phyloP scores from a whole-genome alignment of 768 basidiomycete species.

The Podaxis carcinomalis region DNA sequence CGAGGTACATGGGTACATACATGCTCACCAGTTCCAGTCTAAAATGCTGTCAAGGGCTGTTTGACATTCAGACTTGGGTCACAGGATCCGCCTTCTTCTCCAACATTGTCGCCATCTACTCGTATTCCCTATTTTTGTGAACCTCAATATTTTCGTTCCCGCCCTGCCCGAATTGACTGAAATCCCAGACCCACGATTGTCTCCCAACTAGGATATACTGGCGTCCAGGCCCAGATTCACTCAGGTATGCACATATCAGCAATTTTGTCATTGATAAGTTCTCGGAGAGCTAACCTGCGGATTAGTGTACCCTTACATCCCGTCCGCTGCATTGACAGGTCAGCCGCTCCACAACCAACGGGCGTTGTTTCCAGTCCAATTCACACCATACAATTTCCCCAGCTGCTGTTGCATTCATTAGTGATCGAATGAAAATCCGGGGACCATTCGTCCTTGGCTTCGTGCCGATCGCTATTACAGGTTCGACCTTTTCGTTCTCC shows the following conservation, averaged over 20 bases:
- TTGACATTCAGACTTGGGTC: constrained; percentile 9
- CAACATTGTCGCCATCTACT: constrained; percentile 16
- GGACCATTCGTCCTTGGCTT: constrained; percentile 24
- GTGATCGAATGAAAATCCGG: constrained; percentile 22
- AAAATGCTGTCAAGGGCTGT: neutral
- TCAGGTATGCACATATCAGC: neutral
- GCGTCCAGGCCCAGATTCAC: constrained; percentile 22
- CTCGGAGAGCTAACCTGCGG: neutral
- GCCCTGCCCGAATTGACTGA: neutral
- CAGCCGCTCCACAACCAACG: too few relatives aligned
- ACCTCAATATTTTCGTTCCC: neutral
- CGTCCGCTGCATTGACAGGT: constrained; percentile 22
- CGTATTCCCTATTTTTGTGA: constrained; percentile 24
- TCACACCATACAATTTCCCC: neutral
- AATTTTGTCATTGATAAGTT: too few relatives aligned
- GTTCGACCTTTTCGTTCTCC: neutral
- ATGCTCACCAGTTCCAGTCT: too few relatives aligned
- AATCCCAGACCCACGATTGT: constrained; percentile 22
- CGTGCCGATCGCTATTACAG: constrained; percentile 18
- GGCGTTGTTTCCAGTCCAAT: neutral
- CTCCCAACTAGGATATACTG: constrained; percentile 23
- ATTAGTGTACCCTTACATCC: constrained; percentile 27
- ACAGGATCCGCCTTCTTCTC: constrained; percentile 3
- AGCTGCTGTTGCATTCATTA: constrained; percentile 19
- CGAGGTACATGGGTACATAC: neutral